These are phyloP conservation scores for Colletotrichum tanaceti DNA, from an alignment of 2,329 filamentous ascomycete species.

Conservation along the genomic window DNA sequence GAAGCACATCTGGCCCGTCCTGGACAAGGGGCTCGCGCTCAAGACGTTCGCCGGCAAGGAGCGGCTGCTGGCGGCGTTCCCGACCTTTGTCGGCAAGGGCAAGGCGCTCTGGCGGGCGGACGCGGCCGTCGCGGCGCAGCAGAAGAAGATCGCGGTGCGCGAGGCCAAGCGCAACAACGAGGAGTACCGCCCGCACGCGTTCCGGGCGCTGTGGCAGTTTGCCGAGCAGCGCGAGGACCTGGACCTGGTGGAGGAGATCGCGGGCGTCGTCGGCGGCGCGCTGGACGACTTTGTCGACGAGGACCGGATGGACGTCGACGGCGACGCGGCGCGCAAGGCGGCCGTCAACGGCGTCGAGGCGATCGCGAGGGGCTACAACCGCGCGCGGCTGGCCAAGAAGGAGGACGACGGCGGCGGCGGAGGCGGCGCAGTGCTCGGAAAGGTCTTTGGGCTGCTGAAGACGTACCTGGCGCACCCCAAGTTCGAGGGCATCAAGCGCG, in stretches of 20 bases:
- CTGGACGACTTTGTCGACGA: slow-evolving; percentile 69
- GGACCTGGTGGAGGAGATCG: slow-evolving; percentile 75
- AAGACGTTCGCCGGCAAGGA: slow-evolving; percentile 97
- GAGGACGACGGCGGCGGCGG: slow-evolving; percentile 51
- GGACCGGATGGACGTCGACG: slow-evolving; percentile 77
- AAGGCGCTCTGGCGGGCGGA: slow-evolving; percentile 68
- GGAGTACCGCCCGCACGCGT: slow-evolving; percentile 81
- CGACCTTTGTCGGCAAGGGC: slow-evolving; percentile 77
- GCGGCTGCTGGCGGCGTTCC: slow-evolving; percentile 81
- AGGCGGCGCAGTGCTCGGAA: slow-evolving; percentile 53
- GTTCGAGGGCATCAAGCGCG: slow-evolving; percentile 58
- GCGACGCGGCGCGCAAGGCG: slow-evolving; percentile 57
- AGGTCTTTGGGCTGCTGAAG: slow-evolving; percentile 54
- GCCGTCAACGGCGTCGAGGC: slow-evolving; percentile 64
- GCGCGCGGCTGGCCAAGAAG: slow-evolving; percentile 52
- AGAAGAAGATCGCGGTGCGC: slow-evolving; percentile 83
- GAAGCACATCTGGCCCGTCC: slow-evolving; percentile 79
- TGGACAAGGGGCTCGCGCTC: slow-evolving; percentile 83
- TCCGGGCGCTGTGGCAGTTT: slow-evolving; percentile 78
- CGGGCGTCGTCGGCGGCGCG: slow-evolving; percentile 70
- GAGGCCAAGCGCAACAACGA: slow-evolving; percentile 94
- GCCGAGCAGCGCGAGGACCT: slow-evolving; percentile 75
- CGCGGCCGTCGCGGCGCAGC: slow-evolving; percentile 65
- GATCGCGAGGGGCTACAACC: slow-evolving; percentile 62
- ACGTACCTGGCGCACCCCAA: slow-evolving; percentile 54